Evolutionary conservation across 495 filamentous ascomycete species (phyloP).

Genomic region (Aspergillus carlsbadensis): DNA sequence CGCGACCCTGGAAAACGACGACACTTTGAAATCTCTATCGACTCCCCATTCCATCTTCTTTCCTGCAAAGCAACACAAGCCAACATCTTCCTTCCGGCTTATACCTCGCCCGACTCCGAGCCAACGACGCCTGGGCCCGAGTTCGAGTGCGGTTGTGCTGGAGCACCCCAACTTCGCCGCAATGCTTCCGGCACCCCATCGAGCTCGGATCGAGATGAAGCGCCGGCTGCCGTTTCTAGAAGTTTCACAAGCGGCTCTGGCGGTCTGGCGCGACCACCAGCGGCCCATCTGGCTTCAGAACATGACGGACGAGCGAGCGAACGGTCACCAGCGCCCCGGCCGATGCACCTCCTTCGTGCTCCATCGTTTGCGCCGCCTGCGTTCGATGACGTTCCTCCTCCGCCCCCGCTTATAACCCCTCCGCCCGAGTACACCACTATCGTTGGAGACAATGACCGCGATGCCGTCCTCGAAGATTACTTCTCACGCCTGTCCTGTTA

Average conservation of each 20-base stretch:
- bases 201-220: constrained; percentile 29
- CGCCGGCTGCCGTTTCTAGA: constrained; percentile 29
- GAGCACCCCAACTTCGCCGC: constrained; percentile 48
- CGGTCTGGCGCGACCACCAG: constrained; percentile 45
- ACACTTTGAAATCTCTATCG: constrained; percentile 98
- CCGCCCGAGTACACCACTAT: constrained; percentile 87
- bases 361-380: constrained; percentile 90
- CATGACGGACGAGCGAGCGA: constrained; percentile 34
- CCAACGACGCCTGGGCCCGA: constrained; percentile 46
- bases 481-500: constrained; percentile 71
- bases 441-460: constrained; percentile 75
- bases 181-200: constrained; percentile 39
- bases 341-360: constrained; percentile 84
- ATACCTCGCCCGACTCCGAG: constrained; percentile 61
- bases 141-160: constrained; percentile 75
- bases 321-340: constrained; percentile 41
- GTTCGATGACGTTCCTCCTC: constrained; percentile 86
- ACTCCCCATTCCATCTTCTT: constrained; percentile 94
- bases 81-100: constrained; percentile 86
- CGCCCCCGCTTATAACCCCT: constrained; percentile 78
- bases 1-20: constrained; percentile 79
- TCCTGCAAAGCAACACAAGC: constrained; percentile 91
- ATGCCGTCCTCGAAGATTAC: constrained; percentile 81
- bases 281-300: constrained; percentile 47
- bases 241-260: constrained; percentile 49